phyloP scores from a whole-genome alignment of 768 basidiomycete species.

The Mycena vitilis region DNA sequence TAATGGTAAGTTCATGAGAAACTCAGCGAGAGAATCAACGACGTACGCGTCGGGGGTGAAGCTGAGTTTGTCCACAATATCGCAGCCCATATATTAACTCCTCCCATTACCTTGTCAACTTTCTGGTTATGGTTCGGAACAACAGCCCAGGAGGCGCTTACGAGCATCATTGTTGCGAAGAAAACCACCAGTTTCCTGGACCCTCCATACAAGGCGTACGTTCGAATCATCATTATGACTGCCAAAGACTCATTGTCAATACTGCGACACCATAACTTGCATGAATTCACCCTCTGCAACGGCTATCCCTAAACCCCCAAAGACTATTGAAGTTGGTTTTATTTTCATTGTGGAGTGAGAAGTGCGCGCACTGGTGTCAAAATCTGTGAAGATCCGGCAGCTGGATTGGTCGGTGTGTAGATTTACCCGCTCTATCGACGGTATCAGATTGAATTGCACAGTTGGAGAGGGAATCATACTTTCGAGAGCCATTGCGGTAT shows the following conservation, averaged over 20 bases:
- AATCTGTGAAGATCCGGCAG: not conserved
- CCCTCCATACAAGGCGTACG: constrained; percentile 22
- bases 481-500: constrained; percentile 31
- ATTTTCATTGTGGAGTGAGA: not conserved
- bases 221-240: constrained; percentile 28
- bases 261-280: too few relatives aligned
- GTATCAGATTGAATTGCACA: not conserved
- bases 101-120: constrained; percentile 9
- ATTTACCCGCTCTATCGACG: not conserved
- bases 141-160: not conserved
- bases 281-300: constrained; percentile 8
- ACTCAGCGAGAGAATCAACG: too few relatives aligned
- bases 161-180: constrained; percentile 15
- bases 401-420: not conserved
- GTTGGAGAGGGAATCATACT: constrained; percentile 22
- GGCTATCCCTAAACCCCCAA: not conserved
- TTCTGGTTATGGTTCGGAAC: not conserved
- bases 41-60: too few relatives aligned
- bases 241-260: not conserved
- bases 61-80: not conserved
- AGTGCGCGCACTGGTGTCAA: not conserved
- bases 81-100: constrained; percentile 2
- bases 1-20: too few relatives aligned
- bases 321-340: constrained; percentile 14
- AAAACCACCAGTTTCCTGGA: constrained; percentile 17